Evolutionary conservation across 2,329 filamentous ascomycete genomes (phyloP), one percentile per base, ranked within the genome.

Genomic region (Pseudocercospora crystallina): DNA sequence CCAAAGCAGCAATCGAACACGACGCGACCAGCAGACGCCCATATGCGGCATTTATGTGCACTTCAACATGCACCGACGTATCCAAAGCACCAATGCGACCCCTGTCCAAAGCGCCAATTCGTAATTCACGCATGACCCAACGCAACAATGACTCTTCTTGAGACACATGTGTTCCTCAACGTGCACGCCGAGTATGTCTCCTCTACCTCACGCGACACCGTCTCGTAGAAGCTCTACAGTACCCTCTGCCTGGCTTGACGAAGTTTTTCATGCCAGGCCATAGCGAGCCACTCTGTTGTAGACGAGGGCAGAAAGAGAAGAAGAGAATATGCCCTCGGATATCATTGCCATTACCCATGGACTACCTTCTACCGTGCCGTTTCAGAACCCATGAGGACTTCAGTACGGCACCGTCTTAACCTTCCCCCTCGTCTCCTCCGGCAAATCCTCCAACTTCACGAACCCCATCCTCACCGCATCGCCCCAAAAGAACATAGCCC

Each of bases 401-500:
- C 51, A 89, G 60, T 83, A 84, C 39, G 86, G 80, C 17, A 94
- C 80, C 55, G 80, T 72, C 76, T 92, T 95, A 53, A 95, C 66
- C 65, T 78, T 80, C 43, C 72, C 67, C 59, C 79, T 74, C 64
- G 95, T 64, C n/a, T 77, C 76, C 58, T 80, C 78, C 0, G 90
- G 90, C 58, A 99, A 72, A 17, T 96, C 90, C 60, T 91, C 86
- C 54, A 77, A 70, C 66, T 80, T 83, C 34, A 94, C 77, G 34
- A 99, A 72, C 0, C 90, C 90, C 70, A 95, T 71, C 48, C 79
- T 75, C 49, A 97, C 74, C 45, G 90, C 84, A 73, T 99, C 94
- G 1, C 90, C 91, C 88, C 92, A 95, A 73, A 99, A 94, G 71
- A 96, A 94, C 73, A 94, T 78, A 0, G 90, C 91, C 11, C 94